phyloP scores from a whole-genome alignment of 2,329 filamentous ascomycete species.

The Claviceps digitariae region DNA sequence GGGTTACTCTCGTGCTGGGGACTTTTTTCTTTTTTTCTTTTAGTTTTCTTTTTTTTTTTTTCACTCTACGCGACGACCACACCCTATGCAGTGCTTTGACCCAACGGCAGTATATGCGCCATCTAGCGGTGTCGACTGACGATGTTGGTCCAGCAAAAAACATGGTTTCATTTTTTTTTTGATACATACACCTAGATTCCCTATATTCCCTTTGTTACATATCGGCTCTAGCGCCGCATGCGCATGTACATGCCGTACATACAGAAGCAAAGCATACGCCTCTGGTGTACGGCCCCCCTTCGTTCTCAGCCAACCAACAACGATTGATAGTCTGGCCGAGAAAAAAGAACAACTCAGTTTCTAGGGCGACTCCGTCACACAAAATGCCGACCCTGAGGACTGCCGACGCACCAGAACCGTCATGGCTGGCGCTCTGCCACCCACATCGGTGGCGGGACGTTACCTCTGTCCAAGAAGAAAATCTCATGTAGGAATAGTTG shows the following conservation, averaged over 20 bases:
- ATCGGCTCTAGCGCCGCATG: not conserved
- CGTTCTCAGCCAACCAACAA: not conserved
- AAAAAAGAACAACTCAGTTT: not conserved
- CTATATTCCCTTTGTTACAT: not conserved
- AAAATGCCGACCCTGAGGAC: not conserved
- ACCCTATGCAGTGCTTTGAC: too few species aligned
- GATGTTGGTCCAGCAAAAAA: not conserved
- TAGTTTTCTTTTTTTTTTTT: too few species aligned
- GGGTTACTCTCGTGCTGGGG: too few species aligned
- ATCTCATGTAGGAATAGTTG: too few species aligned
- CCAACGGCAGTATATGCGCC: too few species aligned
- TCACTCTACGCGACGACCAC: too few species aligned
- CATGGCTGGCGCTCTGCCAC: not conserved
- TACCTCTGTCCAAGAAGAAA: too few species aligned
- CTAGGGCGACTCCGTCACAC: not conserved
- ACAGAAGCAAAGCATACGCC: not conserved
- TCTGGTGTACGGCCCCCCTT: too few species aligned
- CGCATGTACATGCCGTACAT: not conserved
- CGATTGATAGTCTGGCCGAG: not conserved
- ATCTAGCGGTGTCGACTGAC: not conserved
- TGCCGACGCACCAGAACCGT: too few species aligned
- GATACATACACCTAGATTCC: not conserved
- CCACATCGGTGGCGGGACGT: not conserved
- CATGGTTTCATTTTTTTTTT: not conserved
- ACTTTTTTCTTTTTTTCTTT: too few species aligned